Evolutionary conservation across 1,139 yeast genomes (phyloP), one percentile per base, ranked within the genome.

Genomic region (Geotrichum klebahnii): DNA sequence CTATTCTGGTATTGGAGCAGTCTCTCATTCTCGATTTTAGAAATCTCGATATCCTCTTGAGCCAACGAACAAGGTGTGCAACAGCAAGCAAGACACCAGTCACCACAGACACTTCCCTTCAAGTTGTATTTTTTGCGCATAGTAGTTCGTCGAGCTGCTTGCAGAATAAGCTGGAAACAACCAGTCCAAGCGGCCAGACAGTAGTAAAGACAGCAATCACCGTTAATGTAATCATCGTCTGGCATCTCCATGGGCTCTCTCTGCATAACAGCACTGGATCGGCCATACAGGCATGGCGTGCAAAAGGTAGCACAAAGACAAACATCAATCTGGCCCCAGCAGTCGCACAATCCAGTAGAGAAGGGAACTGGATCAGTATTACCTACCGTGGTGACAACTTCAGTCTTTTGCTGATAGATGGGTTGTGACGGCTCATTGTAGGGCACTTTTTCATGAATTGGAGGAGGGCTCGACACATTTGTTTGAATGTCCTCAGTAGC

Each of bases 21-120:
- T 14, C 32, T 16, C 28, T 40, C 17, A 14, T 17, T 9, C 17
- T 40, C 44, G 2, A 14, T 29, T 17, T 22, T 14, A 6, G 44
- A 16, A 22, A 45, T 43, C 17, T 45, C 48, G 3, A 45, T 31
- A 32, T 45, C 48, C 16, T 45, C 48, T 32, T 45, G 48, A 4
- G 38, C 48, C 9, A 38, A 32, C 3, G 38, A 43, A 38, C 48
- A 45, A 26, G 48, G 44, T n/a, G 24, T 17, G 38, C 48, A 45
- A 22, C 44, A 45, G 24, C 44, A 45, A 29, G 36, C 28, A 23
- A 45, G 12, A 10, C n/a, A 6, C 26, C 43, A 45, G 16, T 45
- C 48, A 4, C 23, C 31, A 1, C 24, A 6, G 2, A 19, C 9
- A 23, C 38, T 32, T 6, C 48, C 48, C 16, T 29, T 44, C 10